Evolutionary conservation across 805 yeast species (phyloP).

Genomic region (Sungouiozyma ichnusensis): DNA sequence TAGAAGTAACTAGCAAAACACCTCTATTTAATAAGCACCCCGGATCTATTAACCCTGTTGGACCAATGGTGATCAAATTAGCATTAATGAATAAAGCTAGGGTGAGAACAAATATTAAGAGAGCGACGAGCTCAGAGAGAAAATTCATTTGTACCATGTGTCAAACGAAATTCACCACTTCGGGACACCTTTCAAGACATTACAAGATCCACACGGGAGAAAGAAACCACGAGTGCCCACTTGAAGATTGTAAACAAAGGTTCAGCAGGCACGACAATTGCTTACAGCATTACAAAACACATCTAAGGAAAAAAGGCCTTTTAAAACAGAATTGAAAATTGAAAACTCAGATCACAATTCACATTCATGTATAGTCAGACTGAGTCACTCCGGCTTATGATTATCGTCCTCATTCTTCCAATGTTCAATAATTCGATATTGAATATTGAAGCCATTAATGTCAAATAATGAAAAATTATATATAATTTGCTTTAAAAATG

Average conservation of each 20-base stretch:
- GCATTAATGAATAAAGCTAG: background rate
- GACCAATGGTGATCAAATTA: background rate
- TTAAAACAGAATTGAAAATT: background rate
- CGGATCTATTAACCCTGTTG: background rate
- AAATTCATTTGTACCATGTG: conserved; percentile 20
- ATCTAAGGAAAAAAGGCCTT: conserved; percentile 36
- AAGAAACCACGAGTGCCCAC: conserved; percentile 74
- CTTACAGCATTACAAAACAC: conserved; percentile 86
- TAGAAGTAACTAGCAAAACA: background rate
- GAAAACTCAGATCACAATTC: no score
- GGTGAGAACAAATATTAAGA: background rate
- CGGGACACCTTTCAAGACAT: conserved; percentile 87
- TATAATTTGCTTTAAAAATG: no score
- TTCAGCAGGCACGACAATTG: conserved; percentile 91
- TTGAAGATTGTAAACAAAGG: conserved; percentile 66
- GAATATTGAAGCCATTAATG: no score
- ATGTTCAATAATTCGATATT: no score
- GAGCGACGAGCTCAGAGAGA: background rate
- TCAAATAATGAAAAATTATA: no score
- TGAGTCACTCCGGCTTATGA: no score
- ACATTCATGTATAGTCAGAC: no score
- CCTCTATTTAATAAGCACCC: background rate
- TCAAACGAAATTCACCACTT: conserved; percentile 53
- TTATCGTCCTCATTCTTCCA: no score
- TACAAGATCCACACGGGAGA: conserved; percentile 87